A percentile compares a stretch with the other conserved stretches of the same genome.
Evolutionary conservation across 2,329 filamentous ascomycete species (phyloP).

Genomic region (Cryoendolithus antarcticus): DNA sequence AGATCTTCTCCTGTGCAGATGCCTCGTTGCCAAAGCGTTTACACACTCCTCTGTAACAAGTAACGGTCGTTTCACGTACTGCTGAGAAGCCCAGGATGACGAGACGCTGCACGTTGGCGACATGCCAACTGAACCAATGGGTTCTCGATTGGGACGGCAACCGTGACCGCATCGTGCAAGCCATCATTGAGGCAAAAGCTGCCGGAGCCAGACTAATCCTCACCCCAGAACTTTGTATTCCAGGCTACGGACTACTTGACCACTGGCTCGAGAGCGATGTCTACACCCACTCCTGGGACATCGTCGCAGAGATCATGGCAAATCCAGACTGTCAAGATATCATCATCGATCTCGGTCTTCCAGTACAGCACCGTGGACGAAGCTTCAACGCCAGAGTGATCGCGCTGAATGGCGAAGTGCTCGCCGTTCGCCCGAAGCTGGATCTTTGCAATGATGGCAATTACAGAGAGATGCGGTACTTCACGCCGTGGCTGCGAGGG

Average conservation of each 20-base stretch:
- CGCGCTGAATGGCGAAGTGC: constrained; percentile 51
- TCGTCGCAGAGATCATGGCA: constrained; percentile 47
- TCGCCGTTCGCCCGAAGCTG: constrained; percentile 61
- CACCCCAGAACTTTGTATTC: constrained; percentile 37
- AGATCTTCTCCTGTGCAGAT: too few species aligned
- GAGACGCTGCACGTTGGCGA: constrained; percentile 30
- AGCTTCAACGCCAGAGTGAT: constrained; percentile 58
- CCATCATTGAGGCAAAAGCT: constrained; percentile 47
- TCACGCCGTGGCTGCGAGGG: constrained; percentile 50
- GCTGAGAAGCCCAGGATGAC: constrained; percentile 16
- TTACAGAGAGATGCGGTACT: constrained; percentile 38
- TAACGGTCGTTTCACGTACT: too few species aligned
- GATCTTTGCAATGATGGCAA: constrained; percentile 60
- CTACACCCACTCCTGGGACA: constrained; percentile 42
- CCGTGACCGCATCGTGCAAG: constrained; percentile 49
- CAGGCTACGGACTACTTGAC: constrained; percentile 57
- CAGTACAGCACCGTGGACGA: constrained; percentile 49
- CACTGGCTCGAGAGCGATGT: constrained; percentile 40
- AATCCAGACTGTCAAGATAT: constrained; percentile 53
- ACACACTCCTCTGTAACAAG: too few species aligned
- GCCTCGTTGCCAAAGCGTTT: too few species aligned
- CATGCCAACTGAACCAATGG: constrained; percentile 33
- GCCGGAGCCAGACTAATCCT: constrained; percentile 48
- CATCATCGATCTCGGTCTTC: constrained; percentile 40
- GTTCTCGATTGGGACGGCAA: constrained; percentile 54